Evolutionary conservation across 2,329 filamentous ascomycete species (phyloP).

Genomic region (Cladosporium phlei): DNA sequence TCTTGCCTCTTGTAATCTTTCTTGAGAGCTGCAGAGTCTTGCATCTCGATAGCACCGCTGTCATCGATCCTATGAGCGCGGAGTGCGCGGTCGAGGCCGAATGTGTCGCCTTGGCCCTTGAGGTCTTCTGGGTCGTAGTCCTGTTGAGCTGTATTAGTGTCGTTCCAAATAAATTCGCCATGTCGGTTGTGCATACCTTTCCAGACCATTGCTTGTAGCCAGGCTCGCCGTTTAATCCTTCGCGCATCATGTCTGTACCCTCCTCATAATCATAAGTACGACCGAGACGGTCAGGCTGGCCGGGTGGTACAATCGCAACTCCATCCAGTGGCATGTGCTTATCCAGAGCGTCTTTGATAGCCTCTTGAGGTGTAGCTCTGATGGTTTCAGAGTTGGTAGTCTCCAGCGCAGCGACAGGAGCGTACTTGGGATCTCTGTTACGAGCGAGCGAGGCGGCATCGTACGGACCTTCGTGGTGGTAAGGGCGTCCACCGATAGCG

Average conservation of each 20-base stretch:
- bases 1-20: constrained; percentile 33
- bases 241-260: constrained; percentile 79
- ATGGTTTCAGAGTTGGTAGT: constrained; percentile 71
- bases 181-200: constrained; percentile 51
- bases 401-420: constrained; percentile 72
- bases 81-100: constrained; percentile 62
- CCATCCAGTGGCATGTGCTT: constrained; percentile 78
- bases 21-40: constrained; percentile 35
- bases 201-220: constrained; percentile 72
- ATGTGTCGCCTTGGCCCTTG: constrained; percentile 80
- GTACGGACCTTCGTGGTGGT: constrained; percentile 88
- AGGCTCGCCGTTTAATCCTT: constrained; percentile 62
- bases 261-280: constrained; percentile 73
- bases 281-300: constrained; percentile 63
- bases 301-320: constrained; percentile 70
- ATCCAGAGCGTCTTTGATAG: constrained; percentile 66
- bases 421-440: constrained; percentile 57
- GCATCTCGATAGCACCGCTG: constrained; percentile 41
- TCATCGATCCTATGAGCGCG: constrained; percentile 53
- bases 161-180: constrained; percentile 18
- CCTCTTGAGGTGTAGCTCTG: constrained; percentile 73
- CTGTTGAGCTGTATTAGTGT: constrained; percentile 20
- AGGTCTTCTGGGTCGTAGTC: constrained; percentile 70
- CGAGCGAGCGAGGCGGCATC: constrained; percentile 74
- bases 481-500: constrained; percentile 57